These are phyloP conservation scores for Oryza longistaminata DNA, from an alignment of 176 grass and related monocot genomes.

Conservation along the genomic window DNA sequence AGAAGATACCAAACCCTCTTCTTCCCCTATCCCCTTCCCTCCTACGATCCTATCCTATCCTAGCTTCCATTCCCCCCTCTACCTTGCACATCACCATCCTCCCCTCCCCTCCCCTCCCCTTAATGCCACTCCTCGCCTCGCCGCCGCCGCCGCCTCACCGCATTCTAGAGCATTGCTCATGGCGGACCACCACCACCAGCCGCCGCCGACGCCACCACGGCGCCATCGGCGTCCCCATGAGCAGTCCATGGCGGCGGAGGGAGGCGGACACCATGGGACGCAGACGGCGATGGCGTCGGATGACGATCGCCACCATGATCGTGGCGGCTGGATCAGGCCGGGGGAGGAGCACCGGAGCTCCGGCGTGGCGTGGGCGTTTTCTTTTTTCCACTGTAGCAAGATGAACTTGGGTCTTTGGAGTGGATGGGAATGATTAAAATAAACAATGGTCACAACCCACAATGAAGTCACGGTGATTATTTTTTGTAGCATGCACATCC, in stretches of 20 bases:
- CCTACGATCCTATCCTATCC: not conserved
- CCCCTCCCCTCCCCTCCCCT: not conserved
- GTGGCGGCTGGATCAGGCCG: not conserved
- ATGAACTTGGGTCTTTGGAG: too few relatives aligned
- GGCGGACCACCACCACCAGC: not conserved
- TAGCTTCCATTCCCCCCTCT: not conserved
- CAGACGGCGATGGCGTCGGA: not conserved
- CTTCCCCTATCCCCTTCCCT: not conserved
- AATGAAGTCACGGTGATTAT: too few relatives aligned
- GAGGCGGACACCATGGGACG: not conserved
- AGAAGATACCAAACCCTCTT: constrained; percentile 70
- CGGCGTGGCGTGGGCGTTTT: constrained; percentile 31
- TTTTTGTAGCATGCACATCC: too few relatives aligned
- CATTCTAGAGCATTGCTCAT: not conserved
- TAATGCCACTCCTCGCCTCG: constrained; percentile 19
- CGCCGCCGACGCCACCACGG: too few relatives aligned
- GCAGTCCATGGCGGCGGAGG: not conserved
- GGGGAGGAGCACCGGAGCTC: not conserved
- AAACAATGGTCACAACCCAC: too few relatives aligned
- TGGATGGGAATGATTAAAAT: too few relatives aligned
- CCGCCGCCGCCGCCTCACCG: not conserved
- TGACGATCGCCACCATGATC: not conserved
- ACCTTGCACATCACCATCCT: not conserved
- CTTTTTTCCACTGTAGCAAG: too few relatives aligned
- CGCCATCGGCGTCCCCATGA: too few relatives aligned